Conservation (phyloP, 2,329 filamentous ascomycete genomes). For the Ophiostoma quercus region DNA sequence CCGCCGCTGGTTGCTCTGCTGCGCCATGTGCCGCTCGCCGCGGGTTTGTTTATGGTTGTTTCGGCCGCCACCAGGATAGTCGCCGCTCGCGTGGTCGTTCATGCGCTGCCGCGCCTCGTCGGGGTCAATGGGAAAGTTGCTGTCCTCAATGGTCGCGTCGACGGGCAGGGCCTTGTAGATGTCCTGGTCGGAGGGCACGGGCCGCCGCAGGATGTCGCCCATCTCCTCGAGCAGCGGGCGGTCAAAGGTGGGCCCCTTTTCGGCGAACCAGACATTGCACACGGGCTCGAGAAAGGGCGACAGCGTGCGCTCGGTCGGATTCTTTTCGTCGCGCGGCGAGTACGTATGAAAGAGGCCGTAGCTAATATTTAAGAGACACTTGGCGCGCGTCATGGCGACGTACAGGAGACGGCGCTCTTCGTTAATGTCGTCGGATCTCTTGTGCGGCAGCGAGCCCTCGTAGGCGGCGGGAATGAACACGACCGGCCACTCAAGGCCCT, state of each 20-base stretch:
- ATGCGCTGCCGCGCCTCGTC: constrained; percentile 22
- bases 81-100: constrained; percentile 21
- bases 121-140: constrained; percentile 62
- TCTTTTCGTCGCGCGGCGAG: constrained; percentile 24
- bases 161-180: constrained; percentile 50
- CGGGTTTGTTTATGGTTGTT: neutral
- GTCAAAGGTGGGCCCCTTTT: constrained; percentile 65
- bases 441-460: constrained; percentile 85
- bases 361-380: constrained; percentile 80
- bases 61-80: neutral
- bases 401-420: constrained; percentile 88
- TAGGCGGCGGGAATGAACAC: constrained; percentile 91
- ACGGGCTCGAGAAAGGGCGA: constrained; percentile 66
- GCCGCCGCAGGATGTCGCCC: constrained; percentile 63
- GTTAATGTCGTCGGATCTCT: constrained; percentile 73
- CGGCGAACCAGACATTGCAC: constrained; percentile 44
- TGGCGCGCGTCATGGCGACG: constrained; percentile 92
- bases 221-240: constrained; percentile 58
- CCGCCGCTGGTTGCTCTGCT: constrained; percentile 30
- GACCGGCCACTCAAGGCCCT: constrained; percentile 92
- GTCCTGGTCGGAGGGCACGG: constrained; percentile 50
- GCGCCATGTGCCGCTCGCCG: neutral
- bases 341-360: constrained; percentile 65
- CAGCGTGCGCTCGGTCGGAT: constrained; percentile 39
- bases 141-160: constrained; percentile 59